Conservation (phyloP, 2,329 filamentous ascomycete species). For the Aspergillus chevalieri region DNA sequence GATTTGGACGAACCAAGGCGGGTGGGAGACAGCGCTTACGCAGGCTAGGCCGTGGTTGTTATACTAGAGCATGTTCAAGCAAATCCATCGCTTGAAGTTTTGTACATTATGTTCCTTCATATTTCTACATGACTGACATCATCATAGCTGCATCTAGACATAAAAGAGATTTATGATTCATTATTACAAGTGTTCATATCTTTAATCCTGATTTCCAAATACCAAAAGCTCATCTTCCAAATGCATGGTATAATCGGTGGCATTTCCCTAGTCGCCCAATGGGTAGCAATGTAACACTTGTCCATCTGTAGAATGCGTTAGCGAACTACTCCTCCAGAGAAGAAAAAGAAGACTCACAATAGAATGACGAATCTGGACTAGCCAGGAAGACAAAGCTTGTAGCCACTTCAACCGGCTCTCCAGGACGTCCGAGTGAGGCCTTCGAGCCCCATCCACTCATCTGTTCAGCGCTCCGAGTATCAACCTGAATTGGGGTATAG, state of each 20-base stretch:
- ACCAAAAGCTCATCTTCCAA: no score
- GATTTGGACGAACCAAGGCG: slow-evolving; percentile 31
- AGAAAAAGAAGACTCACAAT: slow-evolving; percentile 22
- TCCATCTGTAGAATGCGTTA: slow-evolving; percentile 19
- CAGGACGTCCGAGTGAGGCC: slow-evolving; percentile 27
- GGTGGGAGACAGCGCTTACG: slow-evolving; percentile 31
- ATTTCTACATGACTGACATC: neutral
- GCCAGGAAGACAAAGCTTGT: slow-evolving; percentile 37
- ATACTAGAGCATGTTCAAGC: slow-evolving; percentile 15
- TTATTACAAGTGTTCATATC: no score
- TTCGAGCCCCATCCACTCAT: slow-evolving; percentile 30
- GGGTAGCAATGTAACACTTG: slow-evolving; percentile 32
- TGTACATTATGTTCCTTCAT: neutral
- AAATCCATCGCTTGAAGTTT: neutral
- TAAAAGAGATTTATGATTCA: no score
- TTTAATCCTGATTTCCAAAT: no score
- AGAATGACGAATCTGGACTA: slow-evolving; percentile 28
- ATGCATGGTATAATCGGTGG: neutral
- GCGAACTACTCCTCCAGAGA: neutral
- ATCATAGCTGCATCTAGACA: neutral
- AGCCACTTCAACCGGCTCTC: slow-evolving; percentile 35
- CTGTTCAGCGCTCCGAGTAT: slow-evolving; percentile 27
- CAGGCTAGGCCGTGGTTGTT: slow-evolving; percentile 32
- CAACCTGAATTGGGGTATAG: slow-evolving; percentile 31
- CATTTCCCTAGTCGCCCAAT: slow-evolving; percentile 23